These are phyloP conservation scores for Skeletonema marinoi DNA, from an alignment of 108 stramenopile genomes.

Conservation along the genomic window DNA sequence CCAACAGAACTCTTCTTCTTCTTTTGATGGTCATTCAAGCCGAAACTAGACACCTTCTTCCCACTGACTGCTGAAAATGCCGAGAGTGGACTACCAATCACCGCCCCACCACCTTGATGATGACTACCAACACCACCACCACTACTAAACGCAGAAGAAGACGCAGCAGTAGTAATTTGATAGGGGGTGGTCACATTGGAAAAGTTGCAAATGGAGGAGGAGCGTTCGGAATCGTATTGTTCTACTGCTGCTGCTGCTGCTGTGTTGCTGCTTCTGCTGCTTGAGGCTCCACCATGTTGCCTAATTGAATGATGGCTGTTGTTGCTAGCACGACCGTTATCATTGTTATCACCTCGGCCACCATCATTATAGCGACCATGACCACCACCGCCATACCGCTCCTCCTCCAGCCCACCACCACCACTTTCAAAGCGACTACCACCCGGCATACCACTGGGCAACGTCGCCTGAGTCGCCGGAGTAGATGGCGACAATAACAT, in stretches of 20 bases:
- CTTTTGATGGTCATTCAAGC: neutral
- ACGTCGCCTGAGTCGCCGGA: no score
- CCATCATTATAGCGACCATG: no score
- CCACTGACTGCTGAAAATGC: constrained; percentile 17
- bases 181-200: neutral
- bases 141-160: neutral
- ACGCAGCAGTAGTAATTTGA: neutral
- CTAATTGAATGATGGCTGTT: no score
- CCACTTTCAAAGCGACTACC: no score
- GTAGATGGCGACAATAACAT: neutral
- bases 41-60: neutral
- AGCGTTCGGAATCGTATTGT: neutral
- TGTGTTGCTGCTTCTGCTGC: neutral
- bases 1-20: neutral
- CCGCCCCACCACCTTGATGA: neutral
- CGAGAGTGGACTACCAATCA: constrained; percentile 16
- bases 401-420: no score
- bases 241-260: neutral
- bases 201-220: neutral
- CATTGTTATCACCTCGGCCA: no score
- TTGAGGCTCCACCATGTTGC: no score
- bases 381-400: no score
- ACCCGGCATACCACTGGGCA: no score
- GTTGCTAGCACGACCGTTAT: no score
- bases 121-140: neutral